phyloP scores from a whole-genome alignment of 768 basidiomycete species.

The Postia placenta region DNA sequence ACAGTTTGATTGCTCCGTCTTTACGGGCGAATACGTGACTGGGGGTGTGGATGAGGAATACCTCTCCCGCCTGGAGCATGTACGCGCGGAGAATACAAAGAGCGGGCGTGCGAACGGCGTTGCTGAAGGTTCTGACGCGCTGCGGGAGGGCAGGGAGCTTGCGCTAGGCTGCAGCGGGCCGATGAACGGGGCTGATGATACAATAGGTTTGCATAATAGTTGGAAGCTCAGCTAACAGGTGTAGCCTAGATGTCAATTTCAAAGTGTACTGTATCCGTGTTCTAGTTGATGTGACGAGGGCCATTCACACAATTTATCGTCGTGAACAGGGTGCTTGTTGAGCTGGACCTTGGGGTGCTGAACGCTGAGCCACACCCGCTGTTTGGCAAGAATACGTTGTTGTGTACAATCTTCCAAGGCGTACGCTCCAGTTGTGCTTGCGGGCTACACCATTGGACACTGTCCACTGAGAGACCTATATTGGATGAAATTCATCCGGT shows the following conservation, averaged over 20 bases:
- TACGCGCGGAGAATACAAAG: constrained; percentile 78
- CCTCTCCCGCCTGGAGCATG: constrained; percentile 62
- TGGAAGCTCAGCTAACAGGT: constrained; percentile 37
- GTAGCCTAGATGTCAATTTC: background rate
- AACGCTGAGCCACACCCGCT: too few species aligned
- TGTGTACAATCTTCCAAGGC: too few species aligned
- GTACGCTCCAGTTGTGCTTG: too few species aligned
- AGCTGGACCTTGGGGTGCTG: too few species aligned
- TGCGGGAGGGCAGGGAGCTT: constrained; percentile 15
- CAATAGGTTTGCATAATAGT: constrained; percentile 73
- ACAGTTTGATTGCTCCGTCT: constrained; percentile 94
- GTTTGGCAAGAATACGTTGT: too few species aligned
- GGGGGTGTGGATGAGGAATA: constrained; percentile 87
- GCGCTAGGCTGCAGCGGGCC: constrained; percentile 33
- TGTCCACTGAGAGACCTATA: too few species aligned
- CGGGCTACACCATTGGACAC: too few species aligned
- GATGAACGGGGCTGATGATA: constrained; percentile 64
- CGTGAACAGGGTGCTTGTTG: too few species aligned
- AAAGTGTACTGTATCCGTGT: background rate
- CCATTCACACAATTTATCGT: too few species aligned
- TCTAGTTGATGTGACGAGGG: too few species aligned
- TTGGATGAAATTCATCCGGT: too few species aligned
- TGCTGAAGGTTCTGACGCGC: constrained; percentile 21
- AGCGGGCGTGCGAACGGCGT: constrained; percentile 28
- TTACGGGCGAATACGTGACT: constrained; percentile 95